A percentile compares a stretch with the other conserved stretches of the same genome.
Conservation (phyloP, 768 basidiomycete species). For the Flagelloscypha sp. region DNA sequence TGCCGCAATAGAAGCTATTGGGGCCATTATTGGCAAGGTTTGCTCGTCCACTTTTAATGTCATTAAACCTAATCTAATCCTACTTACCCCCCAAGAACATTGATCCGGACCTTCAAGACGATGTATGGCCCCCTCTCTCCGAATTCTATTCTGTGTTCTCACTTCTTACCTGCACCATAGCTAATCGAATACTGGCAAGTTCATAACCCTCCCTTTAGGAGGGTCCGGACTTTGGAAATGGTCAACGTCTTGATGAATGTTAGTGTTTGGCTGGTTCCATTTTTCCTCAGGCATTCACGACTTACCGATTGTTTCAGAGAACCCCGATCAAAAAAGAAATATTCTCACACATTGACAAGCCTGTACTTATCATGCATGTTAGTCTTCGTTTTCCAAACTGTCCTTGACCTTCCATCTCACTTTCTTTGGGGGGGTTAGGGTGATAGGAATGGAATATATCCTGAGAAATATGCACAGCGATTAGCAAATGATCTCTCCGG, state of each 20-base stretch:
- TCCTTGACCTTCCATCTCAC: conserved; percentile 1
- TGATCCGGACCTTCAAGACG: conserved; percentile 53
- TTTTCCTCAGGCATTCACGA: not conserved
- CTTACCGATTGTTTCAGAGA: conserved; percentile 32
- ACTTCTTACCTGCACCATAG: conserved; percentile 23
- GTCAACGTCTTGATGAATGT: conserved; percentile 56
- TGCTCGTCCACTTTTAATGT: conserved; percentile 16
- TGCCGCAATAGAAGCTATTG: conserved; percentile 49
- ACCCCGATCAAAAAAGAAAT: conserved; percentile 39
- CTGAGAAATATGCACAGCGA: conserved; percentile 48
- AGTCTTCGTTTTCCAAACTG: conserved; percentile 7
- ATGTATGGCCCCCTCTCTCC: conserved; percentile 32
- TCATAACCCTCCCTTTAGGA: conserved; percentile 42
- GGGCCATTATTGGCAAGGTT: conserved; percentile 50
- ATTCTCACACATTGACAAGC: conserved; percentile 47
- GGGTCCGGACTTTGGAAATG: conserved; percentile 44
- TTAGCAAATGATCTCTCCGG: conserved; percentile 41
- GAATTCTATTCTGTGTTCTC: not conserved
- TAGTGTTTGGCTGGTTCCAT: conserved; percentile 14
- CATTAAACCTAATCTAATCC: conserved; percentile 2
- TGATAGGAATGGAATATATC: conserved; percentile 46
- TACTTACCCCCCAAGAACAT: conserved; percentile 29
- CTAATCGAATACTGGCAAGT: conserved; percentile 60
- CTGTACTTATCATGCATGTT: conserved; percentile 66
- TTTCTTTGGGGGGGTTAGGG: conserved; percentile 32